Evolutionary conservation across 345 rosid species (phyloP).

Genomic region (Turnera subulata): DNA sequence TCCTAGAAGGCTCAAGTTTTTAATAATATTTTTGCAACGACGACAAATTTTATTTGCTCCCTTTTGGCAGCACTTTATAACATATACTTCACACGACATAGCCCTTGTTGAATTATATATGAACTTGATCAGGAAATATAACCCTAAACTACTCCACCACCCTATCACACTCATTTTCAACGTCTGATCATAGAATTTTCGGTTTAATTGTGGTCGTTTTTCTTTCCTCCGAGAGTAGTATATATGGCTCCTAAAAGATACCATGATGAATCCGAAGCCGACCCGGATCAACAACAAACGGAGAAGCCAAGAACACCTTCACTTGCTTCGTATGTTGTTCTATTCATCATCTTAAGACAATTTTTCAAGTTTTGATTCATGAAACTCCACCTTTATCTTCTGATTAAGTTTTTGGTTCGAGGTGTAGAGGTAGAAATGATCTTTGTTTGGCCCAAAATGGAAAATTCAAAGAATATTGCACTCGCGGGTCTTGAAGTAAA

Average conservation of each 20-base stretch:
- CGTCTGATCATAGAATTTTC: background rate
- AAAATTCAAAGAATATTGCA: no score
- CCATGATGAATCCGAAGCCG: conserved; percentile 33
- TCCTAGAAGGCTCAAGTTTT: conserved; percentile 37
- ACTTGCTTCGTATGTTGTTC: conserved; percentile 60
- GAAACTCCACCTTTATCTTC: background rate
- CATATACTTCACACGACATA: background rate
- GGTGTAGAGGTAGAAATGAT: background rate
- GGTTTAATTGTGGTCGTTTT: background rate
- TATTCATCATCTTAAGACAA: no score
- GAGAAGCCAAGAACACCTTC: conserved; percentile 57
- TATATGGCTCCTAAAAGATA: conserved; percentile 70
- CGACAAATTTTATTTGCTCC: background rate
- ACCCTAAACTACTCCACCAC: background rate
- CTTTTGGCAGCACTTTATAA: no score
- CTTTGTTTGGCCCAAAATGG: background rate
- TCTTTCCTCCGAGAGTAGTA: background rate
- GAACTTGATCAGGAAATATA: background rate
- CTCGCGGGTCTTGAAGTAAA: no score
- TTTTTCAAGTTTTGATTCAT: background rate
- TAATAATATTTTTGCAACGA: background rate
- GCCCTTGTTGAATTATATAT: background rate
- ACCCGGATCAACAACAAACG: conserved; percentile 37
- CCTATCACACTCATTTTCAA: background rate
- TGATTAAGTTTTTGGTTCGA: background rate